Percentiles rank a stretch among this genome's conserved stretches.
phyloP scores from a whole-genome alignment of 257 asterid species.

The Perilla frutescens region DNA sequence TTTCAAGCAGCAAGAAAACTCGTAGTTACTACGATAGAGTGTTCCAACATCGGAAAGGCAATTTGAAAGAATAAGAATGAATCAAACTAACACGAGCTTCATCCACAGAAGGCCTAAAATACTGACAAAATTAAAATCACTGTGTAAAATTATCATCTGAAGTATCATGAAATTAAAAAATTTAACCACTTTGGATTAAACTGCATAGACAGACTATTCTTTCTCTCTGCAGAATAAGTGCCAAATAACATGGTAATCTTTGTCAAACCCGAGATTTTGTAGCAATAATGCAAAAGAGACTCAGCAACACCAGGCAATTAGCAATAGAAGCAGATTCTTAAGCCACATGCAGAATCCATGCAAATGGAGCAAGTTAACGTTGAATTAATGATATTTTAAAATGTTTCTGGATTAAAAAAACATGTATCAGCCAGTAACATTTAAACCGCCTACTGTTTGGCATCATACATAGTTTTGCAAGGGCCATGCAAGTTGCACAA shows the following conservation, averaged over 20 bases:
- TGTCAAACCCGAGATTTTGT: background rate
- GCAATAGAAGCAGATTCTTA: conserved; percentile 28
- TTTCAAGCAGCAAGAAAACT: conserved; percentile 24
- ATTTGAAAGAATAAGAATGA: conserved; percentile 4
- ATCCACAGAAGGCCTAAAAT: conserved; percentile 1
- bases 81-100: conserved; percentile 22
- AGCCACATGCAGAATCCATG: conserved; percentile 37
- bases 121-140: background rate
- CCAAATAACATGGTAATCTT: conserved; percentile 7
- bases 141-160: conserved; percentile 4
- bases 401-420: conserved; percentile 12
- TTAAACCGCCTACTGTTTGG: conserved; percentile 21
- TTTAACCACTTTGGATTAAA: conserved; percentile 20
- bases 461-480: conserved; percentile 36
- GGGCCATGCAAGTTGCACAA: conserved; percentile 44
- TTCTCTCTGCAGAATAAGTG: background rate
- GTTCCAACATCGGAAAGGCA: conserved; percentile 23
- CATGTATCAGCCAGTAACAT: conserved; percentile 32
- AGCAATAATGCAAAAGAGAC: conserved; percentile 22
- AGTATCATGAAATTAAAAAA: background rate
- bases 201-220: conserved; percentile 2
- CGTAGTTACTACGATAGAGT: conserved; percentile 11
- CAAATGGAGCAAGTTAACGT: conserved; percentile 49
- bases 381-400: conserved; percentile 12
- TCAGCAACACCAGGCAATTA: conserved; percentile 26